These are phyloP conservation scores for Murraya koenigii DNA, from an alignment of 345 rosid genomes.

Conservation along the genomic window DNA sequence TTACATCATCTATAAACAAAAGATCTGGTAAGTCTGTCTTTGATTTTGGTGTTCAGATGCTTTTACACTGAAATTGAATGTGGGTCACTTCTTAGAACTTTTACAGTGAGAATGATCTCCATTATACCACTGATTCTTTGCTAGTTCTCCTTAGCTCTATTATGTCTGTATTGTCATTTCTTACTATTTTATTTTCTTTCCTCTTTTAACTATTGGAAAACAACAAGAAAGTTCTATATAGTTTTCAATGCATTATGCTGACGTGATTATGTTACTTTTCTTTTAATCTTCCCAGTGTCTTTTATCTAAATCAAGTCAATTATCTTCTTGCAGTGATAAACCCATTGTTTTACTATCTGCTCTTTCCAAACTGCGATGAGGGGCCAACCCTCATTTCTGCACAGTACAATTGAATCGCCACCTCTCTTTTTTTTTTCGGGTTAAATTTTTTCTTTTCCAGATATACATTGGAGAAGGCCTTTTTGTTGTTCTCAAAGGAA, in stretches of 20 bases:
- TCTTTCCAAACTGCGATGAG: background rate
- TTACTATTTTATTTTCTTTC: background rate
- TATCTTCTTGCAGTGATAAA: background rate
- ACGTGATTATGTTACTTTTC: background rate
- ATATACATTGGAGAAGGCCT: background rate
- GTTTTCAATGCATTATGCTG: background rate
- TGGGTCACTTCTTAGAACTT: background rate
- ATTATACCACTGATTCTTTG: background rate
- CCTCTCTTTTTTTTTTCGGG: background rate
- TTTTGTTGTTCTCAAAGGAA: constrained; percentile 1
- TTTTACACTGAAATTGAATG: constrained; percentile 1
- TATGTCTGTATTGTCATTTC: background rate
- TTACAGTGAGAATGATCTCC: background rate
- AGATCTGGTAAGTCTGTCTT: constrained; percentile 57
- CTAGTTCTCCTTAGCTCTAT: background rate
- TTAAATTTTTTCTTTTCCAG: too few species aligned
- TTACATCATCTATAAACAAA: constrained; percentile 72
- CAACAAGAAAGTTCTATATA: background rate
- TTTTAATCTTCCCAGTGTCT: background rate
- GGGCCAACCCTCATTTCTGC: background rate
- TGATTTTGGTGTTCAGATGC: constrained; percentile 13
- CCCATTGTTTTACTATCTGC: background rate
- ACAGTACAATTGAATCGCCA: background rate
- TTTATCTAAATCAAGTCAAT: background rate
- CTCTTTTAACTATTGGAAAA: background rate